Conservation (phyloP, 2,329 filamentous ascomycete genomes). For the Pseudogymnoascus sp. region DNA sequence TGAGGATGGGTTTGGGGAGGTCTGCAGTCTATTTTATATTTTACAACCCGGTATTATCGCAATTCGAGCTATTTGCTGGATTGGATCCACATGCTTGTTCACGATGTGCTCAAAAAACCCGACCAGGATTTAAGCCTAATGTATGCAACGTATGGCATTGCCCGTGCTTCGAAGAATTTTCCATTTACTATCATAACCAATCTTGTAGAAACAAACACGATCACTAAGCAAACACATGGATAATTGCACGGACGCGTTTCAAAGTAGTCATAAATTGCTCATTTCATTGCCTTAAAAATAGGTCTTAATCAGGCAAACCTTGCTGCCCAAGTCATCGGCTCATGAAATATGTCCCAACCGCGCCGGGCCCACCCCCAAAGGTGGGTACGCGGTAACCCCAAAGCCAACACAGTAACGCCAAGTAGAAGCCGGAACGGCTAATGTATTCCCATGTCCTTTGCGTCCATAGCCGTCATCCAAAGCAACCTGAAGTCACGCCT, state of each 20-base stretch:
- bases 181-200: neutral
- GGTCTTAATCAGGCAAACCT: neutral
- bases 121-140: too few relatives aligned
- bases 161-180: too few relatives aligned
- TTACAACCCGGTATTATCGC: neutral
- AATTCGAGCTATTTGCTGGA: neutral
- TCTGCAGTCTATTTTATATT: neutral
- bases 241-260: neutral
- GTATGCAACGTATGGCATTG: too few relatives aligned
- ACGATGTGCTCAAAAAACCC: neutral
- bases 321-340: neutral
- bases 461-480: neutral
- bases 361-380: neutral
- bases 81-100: neutral
- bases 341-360: neutral
- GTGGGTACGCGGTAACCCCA: neutral
- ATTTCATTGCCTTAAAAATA: neutral
- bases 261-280: neutral
- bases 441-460: neutral
- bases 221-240: neutral
- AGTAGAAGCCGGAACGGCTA: neutral
- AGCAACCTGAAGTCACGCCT: slow-evolving; percentile 1
- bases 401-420: slow-evolving; percentile 5
- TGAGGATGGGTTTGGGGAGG: neutral
- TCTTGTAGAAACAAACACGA: neutral